Conservation (phyloP, 805 yeast species). For the Alloascoidea hylecoeti region DNA sequence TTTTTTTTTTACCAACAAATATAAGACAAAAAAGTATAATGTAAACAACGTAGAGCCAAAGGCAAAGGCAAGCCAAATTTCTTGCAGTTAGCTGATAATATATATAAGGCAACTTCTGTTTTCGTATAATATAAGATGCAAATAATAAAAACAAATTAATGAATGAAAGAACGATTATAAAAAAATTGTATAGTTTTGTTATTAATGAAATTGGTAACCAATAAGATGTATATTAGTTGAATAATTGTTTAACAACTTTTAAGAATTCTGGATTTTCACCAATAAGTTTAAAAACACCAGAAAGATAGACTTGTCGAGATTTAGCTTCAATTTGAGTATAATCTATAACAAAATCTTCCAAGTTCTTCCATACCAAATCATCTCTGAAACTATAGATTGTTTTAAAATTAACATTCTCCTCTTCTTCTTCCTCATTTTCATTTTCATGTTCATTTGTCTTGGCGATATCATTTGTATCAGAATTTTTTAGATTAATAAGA, state of each 20-base stretch:
- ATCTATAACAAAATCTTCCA: background rate
- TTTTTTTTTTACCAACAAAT: too few species aligned
- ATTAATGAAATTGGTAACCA: too few species aligned
- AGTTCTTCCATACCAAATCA: background rate
- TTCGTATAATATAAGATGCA: too few species aligned
- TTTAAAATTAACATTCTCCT: background rate
- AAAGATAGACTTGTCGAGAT: background rate
- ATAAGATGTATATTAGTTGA: background rate
- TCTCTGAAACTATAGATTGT: constrained; percentile 1
- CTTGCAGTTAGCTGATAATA: too few species aligned
- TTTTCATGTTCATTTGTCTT: background rate
- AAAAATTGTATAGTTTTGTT: too few species aligned
- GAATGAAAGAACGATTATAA: too few species aligned
- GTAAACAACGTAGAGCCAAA: too few species aligned
- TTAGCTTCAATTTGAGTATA: background rate
- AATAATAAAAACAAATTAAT: too few species aligned
- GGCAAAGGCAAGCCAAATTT: too few species aligned
- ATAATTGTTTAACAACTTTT: background rate
- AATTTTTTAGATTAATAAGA: background rate
- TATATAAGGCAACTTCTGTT: too few species aligned
- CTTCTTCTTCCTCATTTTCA: background rate
- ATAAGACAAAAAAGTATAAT: too few species aligned
- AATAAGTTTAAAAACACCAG: background rate
- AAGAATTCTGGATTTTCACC: background rate
- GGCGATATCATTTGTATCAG: background rate